Conservation (phyloP, 164 flowering plant genomes). For the Aristolochia fimbriata region DNA sequence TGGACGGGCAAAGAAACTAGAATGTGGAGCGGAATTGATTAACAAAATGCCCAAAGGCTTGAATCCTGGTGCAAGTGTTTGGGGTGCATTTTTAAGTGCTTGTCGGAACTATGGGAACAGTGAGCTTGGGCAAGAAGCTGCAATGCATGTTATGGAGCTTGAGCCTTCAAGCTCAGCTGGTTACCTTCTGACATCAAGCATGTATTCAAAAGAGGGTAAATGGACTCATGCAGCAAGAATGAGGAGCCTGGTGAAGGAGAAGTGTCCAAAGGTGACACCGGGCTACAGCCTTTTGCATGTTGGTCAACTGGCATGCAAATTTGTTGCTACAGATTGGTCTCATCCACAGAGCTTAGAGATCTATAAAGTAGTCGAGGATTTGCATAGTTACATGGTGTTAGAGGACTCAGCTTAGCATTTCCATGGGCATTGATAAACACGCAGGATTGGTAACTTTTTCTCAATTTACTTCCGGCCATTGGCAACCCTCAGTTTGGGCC, state of each 20-base stretch:
- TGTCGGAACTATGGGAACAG: slow-evolving; percentile 39
- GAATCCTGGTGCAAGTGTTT: slow-evolving; percentile 35
- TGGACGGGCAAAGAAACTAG: slow-evolving; percentile 53
- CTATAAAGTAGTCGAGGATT: slow-evolving; percentile 16
- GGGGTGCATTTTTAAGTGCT: slow-evolving; percentile 76
- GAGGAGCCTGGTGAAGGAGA: slow-evolving; percentile 49
- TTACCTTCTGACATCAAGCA: slow-evolving; percentile 57
- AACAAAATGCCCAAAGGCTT: slow-evolving; percentile 34
- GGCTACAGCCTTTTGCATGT: slow-evolving; percentile 69
- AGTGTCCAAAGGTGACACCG: slow-evolving; percentile 36
- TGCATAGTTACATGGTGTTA: slow-evolving; percentile 33
- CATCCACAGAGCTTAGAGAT: slow-evolving; percentile 25
- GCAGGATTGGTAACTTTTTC: too few relatives aligned
- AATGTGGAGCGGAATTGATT: slow-evolving; percentile 42
- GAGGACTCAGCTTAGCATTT: too few relatives aligned
- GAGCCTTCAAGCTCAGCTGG: slow-evolving; percentile 61
- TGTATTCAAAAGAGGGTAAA: slow-evolving; percentile 46
- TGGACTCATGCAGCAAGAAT: slow-evolving; percentile 51
- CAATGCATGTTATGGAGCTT: slow-evolving; percentile 43
- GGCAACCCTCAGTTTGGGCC: too few relatives aligned
- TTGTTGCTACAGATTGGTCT: slow-evolving; percentile 47
- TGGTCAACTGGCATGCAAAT: slow-evolving; percentile 22
- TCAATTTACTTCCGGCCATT: too few relatives aligned
- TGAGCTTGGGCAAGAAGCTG: slow-evolving; percentile 35
- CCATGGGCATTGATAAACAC: too few relatives aligned